Evolutionary conservation across 2,329 filamentous ascomycete species (phyloP), one percentile per base, ranked within the genome.

Genomic region (Exophiala aquamarina): DNA sequence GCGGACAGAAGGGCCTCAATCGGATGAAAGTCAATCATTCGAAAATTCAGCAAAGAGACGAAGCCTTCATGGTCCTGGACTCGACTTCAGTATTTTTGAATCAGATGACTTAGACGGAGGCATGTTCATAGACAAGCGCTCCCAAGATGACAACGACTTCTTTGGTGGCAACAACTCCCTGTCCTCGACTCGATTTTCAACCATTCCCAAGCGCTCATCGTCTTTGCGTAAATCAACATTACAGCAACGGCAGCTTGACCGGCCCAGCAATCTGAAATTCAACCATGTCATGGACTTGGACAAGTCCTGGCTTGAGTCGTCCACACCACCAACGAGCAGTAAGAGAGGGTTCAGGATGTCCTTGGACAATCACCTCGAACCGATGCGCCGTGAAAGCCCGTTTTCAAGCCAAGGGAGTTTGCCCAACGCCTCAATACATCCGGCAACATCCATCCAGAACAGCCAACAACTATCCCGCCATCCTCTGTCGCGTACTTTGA

Each of bases 1-100:
- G 76, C 84, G 93, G 59, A 92, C 86, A 63, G 92, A 97, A 71
- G 86, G 87, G 34, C 48, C 49, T 13, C 85, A 86, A 41, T 92
- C 95, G 87, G 89, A 89, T 61, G 72, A 94, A 39, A 91, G 95
- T 61, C 86, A 88, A 55, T 77, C 83, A 20, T 76, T 87, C 46
- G 87, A 87, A 58, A 96, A 88, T 1, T 87, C 92, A 50, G 88
- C 91, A 37, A 96, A 96, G 74, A 81, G 93, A 56, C 83, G 93
- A 61, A 96, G 91, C 68, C 70, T 95, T 59, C 89, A 95, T 65
- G 86, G 86, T 34, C 75, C 84, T n/a, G 76, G 76, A 36, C 66
- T 73, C 19, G 78, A 83, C 57, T 86, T 89, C 63, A 89, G 83
- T 64, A 82, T 95, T 26, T 95, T 95, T 64, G 89, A 91, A 50